Evolutionary conservation across 257 asterid species (phyloP).

Genomic region (Gentiana straminea): DNA sequence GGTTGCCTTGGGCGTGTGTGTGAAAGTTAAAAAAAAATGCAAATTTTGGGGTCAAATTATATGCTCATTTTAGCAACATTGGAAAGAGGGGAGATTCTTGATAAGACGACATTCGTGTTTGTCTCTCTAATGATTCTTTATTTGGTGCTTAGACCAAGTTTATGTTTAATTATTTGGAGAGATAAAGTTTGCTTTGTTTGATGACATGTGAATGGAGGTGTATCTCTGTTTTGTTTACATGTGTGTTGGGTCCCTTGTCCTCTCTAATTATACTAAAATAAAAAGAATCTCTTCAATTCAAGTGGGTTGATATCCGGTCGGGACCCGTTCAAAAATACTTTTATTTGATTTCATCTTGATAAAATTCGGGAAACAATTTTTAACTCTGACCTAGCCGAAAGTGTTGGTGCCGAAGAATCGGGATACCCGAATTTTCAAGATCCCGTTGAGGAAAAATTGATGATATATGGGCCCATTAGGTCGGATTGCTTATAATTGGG

Average conservation of each 20-base stretch:
- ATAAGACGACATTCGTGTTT: neutral
- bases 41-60: too few relatives aligned
- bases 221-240: neutral
- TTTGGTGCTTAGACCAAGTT: neutral
- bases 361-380: too few relatives aligned
- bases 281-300: too few relatives aligned
- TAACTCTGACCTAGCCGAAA: too few relatives aligned
- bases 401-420: too few relatives aligned
- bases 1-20: neutral
- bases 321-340: too few relatives aligned
- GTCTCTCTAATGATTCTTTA: neutral
- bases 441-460: too few relatives aligned
- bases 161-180: neutral
- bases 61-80: neutral
- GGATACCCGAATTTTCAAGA: too few relatives aligned
- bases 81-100: neutral
- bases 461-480: too few relatives aligned
- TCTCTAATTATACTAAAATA: neutral
- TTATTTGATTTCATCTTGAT: too few relatives aligned
- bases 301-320: too few relatives aligned
- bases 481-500: too few relatives aligned
- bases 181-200: neutral
- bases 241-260: conserved; percentile 6
- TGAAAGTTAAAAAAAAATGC: neutral
- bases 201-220: neutral